Evolutionary conservation across 1,139 yeast species (phyloP).

Genomic region (Candida sanyaensis): DNA sequence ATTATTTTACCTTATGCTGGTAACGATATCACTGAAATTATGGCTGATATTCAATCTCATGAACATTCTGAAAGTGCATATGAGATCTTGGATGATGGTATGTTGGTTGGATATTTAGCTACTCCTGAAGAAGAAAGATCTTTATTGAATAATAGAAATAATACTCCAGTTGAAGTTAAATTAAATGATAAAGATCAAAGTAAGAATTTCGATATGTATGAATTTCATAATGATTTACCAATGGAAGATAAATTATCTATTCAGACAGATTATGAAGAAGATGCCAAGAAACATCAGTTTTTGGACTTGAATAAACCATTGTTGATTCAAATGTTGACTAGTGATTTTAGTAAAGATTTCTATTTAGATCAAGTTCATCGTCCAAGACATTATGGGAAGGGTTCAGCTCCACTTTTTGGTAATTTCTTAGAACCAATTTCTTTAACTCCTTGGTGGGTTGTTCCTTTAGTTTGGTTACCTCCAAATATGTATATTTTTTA

Average conservation of each 20-base stretch:
- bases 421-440: slow-evolving; percentile 50
- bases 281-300: slow-evolving; percentile 76
- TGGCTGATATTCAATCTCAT: slow-evolving; percentile 71
- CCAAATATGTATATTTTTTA: slow-evolving; percentile 57
- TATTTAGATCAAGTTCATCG: slow-evolving; percentile 95
- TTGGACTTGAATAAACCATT: slow-evolving; percentile 83
- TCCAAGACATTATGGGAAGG: slow-evolving; percentile 82
- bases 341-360: slow-evolving; percentile 79
- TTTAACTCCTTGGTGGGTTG: slow-evolving; percentile 62
- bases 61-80: slow-evolving; percentile 85
- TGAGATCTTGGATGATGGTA: slow-evolving; percentile 81
- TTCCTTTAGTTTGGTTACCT: slow-evolving; percentile 90
- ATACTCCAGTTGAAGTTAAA: slow-evolving; percentile 45
- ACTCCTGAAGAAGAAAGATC: slow-evolving; percentile 46
- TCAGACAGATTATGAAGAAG: slow-evolving; percentile 75
- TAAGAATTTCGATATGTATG: slow-evolving; percentile 24
- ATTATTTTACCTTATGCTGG: slow-evolving; percentile 78
- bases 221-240: slow-evolving; percentile 66
- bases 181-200: slow-evolving; percentile 18
- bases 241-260: slow-evolving; percentile 70
- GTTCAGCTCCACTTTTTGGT: slow-evolving; percentile 78
- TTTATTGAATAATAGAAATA: slow-evolving; percentile 41
- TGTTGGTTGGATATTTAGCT: slow-evolving; percentile 51
- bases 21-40: slow-evolving; percentile 73
- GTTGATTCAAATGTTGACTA: slow-evolving; percentile 72